A percentile compares a stretch with the other conserved stretches of the same genome.
Evolutionary conservation across 768 basidiomycete species (phyloP).

Genomic region (Phaeolepiota aurea): DNA sequence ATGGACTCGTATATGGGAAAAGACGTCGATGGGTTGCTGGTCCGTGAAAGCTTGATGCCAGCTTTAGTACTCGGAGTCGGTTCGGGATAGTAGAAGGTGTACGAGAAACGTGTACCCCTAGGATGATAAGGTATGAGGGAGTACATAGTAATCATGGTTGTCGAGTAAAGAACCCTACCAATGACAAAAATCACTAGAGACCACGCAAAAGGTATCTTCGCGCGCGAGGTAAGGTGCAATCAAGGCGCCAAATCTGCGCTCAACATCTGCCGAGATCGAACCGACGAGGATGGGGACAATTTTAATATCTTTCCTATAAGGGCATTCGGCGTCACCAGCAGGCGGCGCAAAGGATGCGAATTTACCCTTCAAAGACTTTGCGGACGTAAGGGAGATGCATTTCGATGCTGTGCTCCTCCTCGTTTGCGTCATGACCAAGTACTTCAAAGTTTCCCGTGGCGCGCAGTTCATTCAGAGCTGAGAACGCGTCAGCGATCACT

Average conservation of each 20-base stretch:
- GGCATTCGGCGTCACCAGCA: too few relatives aligned
- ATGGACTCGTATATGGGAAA: slow-evolving; percentile 83
- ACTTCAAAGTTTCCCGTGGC: slow-evolving; percentile 60
- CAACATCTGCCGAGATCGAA: slow-evolving; percentile 49
- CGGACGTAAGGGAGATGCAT: slow-evolving; percentile 94
- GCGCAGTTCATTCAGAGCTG: slow-evolving; percentile 62
- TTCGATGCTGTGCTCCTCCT: slow-evolving; percentile 95
- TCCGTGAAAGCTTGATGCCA: slow-evolving; percentile 40
- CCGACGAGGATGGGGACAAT: slow-evolving; percentile 93
- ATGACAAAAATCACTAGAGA: slow-evolving; percentile 97
- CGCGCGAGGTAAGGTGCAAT: slow-evolving; percentile 75
- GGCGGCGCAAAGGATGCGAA: too few relatives aligned
- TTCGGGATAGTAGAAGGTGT: slow-evolving; percentile 80
- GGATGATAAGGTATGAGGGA: neutral
- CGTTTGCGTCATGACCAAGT: slow-evolving; percentile 65
- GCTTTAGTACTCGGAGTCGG: slow-evolving; percentile 34
- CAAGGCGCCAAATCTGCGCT: slow-evolving; percentile 57
- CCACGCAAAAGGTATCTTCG: slow-evolving; percentile 77
- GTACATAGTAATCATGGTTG: neutral
- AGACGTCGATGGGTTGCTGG: slow-evolving; percentile 25
- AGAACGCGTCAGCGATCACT: neutral
- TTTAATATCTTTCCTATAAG: slow-evolving; percentile 55
- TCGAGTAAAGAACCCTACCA: slow-evolving; percentile 46
- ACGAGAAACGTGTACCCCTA: slow-evolving; percentile 82
- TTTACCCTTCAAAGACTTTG: slow-evolving; percentile 75